Evolutionary conservation across 768 basidiomycete genomes (phyloP), one percentile per base, ranked within the genome.

Genomic region (Pleurotus tuber-regium): DNA sequence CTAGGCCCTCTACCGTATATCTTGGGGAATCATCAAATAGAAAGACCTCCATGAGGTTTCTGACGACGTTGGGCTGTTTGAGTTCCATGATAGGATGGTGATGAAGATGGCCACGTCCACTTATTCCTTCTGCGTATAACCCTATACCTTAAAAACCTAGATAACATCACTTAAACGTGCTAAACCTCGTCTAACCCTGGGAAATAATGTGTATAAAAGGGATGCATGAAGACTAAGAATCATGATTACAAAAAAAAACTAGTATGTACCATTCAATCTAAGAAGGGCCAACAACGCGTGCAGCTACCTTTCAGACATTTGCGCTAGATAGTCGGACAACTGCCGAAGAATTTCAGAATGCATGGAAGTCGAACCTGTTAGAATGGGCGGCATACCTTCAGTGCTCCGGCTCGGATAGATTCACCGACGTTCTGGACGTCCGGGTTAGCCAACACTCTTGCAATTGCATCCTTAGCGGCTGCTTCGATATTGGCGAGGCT

Each of bases 401-500:
- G 68, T 12, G 91, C 93, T 1, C 90, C 89, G 4, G 76, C 70
- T 57, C 93, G 71, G 44, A 96, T 82, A 51, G 74, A 89, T 59
- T 93, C 91, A 1, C 82, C 86, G 12, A 86, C 76, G 59, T 86
- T 89, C 73, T 93, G 92, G 24, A 94, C 89, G 58, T 96, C 92
- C 0, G 89, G 89, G 59, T 92, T 92, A 1, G 87, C 74, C 61
- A 97, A 70, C 21, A 95, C 80, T 57, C 81, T 78, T 9, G 81
- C 66, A 33, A 93, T 74, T 0, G 84, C 84, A 54, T 96, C 93
- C 63, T 81, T 82, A 31, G 92, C 92, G 3, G 84, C 85, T 10
- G 54, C 63, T 62, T 80, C 79, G 21, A 80, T 43, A 10, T 76
- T 79, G 3, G 87, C 82, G 29, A 84, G 63, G 43, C 79, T 84